Percentiles rank a stretch among this genome's conserved stretches.
Evolutionary conservation across 2,329 filamentous ascomycete species (phyloP).

Genomic region (Cladosporium sphaerospermum): DNA sequence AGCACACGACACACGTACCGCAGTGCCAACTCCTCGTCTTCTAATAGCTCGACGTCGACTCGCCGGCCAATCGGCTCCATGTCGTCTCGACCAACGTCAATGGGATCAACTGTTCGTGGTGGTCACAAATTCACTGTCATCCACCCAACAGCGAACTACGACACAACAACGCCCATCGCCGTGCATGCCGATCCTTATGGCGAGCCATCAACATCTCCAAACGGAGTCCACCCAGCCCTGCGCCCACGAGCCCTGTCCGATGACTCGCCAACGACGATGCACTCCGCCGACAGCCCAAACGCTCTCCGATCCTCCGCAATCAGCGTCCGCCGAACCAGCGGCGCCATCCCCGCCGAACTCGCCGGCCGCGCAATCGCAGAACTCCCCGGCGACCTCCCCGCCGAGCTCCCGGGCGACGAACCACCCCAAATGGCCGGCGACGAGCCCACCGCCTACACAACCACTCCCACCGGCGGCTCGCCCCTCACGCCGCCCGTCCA

Average conservation of each 20-base stretch:
- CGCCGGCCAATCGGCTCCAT: conserved; percentile 8
- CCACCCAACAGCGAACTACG: neutral
- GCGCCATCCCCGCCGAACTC: conserved; percentile 6
- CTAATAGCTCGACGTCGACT: conserved; percentile 3
- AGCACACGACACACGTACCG: neutral
- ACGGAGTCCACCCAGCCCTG: neutral
- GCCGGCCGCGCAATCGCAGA: conserved; percentile 8
- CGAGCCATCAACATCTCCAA: neutral
- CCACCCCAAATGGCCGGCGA: conserved; percentile 8
- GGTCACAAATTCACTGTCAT: conserved; percentile 2
- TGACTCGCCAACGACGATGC: neutral
- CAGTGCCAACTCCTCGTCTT: conserved; percentile 3
- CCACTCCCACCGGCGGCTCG: neutral
- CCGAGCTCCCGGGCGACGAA: conserved; percentile 3
- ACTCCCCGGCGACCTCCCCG: conserved; percentile 5
- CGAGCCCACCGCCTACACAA: conserved; percentile 4
- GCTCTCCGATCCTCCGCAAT: neutral
- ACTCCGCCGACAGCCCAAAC: neutral
- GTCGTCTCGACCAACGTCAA: conserved; percentile 4
- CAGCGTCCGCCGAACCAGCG: neutral
- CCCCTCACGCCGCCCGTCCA: conserved; percentile 9
- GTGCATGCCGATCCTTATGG: neutral
- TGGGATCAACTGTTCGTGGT: neutral
- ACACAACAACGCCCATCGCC: conserved; percentile 1
- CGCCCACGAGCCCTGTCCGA: neutral